These are phyloP conservation scores for Rutidosis leptorrhynchoides DNA, from an alignment of 129 eudicot species.

Conservation along the genomic window DNA sequence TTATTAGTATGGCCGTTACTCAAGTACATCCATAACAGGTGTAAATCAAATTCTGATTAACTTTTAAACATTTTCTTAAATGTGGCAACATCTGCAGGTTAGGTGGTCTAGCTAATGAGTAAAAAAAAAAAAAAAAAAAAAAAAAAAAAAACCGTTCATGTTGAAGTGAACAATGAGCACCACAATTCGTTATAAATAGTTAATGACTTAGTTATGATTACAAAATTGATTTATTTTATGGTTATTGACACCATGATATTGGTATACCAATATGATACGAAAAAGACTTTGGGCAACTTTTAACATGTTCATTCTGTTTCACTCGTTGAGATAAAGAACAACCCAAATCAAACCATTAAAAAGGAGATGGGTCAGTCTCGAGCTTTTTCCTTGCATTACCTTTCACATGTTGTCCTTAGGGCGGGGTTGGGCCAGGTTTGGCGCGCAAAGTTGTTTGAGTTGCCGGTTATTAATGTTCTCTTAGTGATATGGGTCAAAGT, in stretches of 20 bases:
- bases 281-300: not conserved
- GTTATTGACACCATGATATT: not conserved
- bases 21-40: not conserved
- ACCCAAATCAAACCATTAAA: not conserved
- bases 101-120: not conserved
- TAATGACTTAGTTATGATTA: not conserved
- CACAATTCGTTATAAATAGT: no score
- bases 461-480: no score
- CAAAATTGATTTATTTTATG: no score
- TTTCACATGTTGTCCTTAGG: not conserved
- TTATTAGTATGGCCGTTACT: not conserved
- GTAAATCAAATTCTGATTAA: not conserved
- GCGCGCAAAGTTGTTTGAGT: not conserved
- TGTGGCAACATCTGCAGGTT: not conserved
- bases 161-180: no score
- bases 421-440: not conserved
- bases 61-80: not conserved
- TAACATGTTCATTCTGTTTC: not conserved
- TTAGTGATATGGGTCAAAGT: not conserved
- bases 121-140: no score
- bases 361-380: not conserved
- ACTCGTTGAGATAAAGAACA: not conserved
- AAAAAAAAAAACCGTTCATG: no score
- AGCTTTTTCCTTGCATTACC: not conserved
- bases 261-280: not conserved